Base-by-base conservation (phyloP, 192 early-diverging fungal genomes). In the Podila epicladia region DNA sequence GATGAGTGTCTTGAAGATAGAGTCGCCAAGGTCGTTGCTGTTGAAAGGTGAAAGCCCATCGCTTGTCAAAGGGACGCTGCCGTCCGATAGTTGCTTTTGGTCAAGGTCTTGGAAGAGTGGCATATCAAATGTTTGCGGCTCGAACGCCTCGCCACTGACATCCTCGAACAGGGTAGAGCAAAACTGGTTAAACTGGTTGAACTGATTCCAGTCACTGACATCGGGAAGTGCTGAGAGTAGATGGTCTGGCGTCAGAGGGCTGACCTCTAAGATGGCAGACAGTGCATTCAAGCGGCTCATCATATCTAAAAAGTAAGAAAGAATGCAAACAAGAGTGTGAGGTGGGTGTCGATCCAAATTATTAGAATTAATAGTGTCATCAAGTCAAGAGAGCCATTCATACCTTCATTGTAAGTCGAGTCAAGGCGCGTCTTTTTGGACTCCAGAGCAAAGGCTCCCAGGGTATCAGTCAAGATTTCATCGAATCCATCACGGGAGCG, bases 381-480 rank as follows among this genome's bases (percentile, higher is more conserved):
- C 32, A 20, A 32, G 35, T 4, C 9, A 49, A 37, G 20, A 51
- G 26, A 60, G 32, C 9, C 19, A 57, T 31, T 33, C 74, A 45
- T 15, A 84, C 83, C 77, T 57, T 80, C 65, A 38, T 82, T 73
- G 32, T 84, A 84, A 9, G 65, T 51, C 11, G 72, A 65, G 7
- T 84, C 73, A 20, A 74, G 62, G 15, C 66, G 59, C 45, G 69
- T 82, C 60, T 74, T 84, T 49, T 84, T 84, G 49, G 78, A 68
- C 8, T 84, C 83, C 20, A 64, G 32, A 51, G 63, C 68, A 68
- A 84, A 84, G 0, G 64, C 69, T 28, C 71, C 77, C 13, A 84
- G 59, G 4, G 72, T 84, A 41, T 84, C 75, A 19, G 82, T 60
- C 9, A 77, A n/a, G 12, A 73, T 20, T 31, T 77, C 71, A 19